Evolutionary conservation across 2,329 filamentous ascomycete genomes (phyloP).

Genomic region (Xylaria digitata): DNA sequence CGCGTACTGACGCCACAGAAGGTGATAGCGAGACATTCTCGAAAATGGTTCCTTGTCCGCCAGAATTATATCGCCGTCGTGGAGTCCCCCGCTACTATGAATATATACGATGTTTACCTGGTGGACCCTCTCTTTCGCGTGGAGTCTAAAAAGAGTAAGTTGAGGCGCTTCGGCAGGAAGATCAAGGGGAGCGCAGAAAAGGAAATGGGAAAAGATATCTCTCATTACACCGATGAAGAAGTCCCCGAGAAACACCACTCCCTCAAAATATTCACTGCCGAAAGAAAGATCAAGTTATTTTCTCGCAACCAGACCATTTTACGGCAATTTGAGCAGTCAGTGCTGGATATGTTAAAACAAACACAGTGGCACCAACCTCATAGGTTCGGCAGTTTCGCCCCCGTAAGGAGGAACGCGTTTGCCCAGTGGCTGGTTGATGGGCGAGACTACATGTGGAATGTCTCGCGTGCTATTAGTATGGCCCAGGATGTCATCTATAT

Average conservation of each 20-base stretch:
- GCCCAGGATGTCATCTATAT: conserved; percentile 98
- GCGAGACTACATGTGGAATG: conserved; percentile 99
- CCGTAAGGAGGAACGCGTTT: conserved; percentile 85
- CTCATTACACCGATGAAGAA: conserved; percentile 52
- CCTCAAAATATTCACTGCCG: conserved; percentile 87
- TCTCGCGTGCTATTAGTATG: conserved; percentile 95
- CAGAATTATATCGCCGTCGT: conserved; percentile 98
- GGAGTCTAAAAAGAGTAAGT: conserved; percentile 74
- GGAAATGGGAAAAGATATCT: conserved; percentile 44
- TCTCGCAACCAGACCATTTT: conserved; percentile 91
- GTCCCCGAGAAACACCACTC: conserved; percentile 73
- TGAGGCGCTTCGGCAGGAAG: conserved; percentile 65
- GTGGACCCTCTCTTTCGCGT: conserved; percentile 90
- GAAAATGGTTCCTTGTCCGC: conserved; percentile 98
- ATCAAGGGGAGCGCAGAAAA: conserved; percentile 72
- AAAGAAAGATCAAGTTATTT: conserved; percentile 90
- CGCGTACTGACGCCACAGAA: conserved; percentile 82
- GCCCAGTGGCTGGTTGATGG: conserved; percentile 98
- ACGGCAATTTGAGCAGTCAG: conserved; percentile 92
- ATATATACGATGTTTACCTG: conserved; percentile 98
- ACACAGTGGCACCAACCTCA: conserved; percentile 87
- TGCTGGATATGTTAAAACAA: conserved; percentile 83
- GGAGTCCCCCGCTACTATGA: conserved; percentile 98
- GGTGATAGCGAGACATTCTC: conserved; percentile 83
- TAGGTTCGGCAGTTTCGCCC: conserved; percentile 93